Evolutionary conservation across 164 flowering plant genomes (phyloP).

Genomic region (Vitis riparia): DNA sequence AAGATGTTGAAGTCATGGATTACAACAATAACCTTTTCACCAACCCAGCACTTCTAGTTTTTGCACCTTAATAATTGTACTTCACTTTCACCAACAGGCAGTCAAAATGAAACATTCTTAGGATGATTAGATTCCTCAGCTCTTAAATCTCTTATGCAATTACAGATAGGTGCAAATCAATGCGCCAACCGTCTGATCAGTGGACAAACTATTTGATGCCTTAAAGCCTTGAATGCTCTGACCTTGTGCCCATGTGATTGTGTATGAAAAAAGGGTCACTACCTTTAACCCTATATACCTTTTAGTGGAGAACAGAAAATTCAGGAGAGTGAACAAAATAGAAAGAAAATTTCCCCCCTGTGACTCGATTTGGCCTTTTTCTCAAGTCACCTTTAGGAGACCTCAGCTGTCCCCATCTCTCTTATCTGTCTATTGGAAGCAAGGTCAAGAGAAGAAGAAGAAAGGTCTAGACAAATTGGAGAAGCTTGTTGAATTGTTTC

Average conservation of each 20-base stretch:
- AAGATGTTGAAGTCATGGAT: no score
- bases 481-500: constrained; percentile 7
- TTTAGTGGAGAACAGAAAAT: background rate
- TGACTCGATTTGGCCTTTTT: constrained; percentile 13
- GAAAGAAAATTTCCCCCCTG: background rate
- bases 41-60: constrained; percentile 18
- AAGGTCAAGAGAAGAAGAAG: background rate
- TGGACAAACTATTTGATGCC: no score
- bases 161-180: background rate
- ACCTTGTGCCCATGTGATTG: background rate
- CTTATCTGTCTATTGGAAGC: constrained; percentile 12
- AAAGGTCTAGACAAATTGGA: no score
- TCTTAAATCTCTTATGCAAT: background rate
- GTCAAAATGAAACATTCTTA: constrained; percentile 18
- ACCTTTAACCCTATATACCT: background rate
- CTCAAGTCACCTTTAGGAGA: constrained; percentile 14
- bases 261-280: background rate
- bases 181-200: background rate
- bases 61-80: constrained; percentile 32
- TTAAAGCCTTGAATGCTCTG: no score
- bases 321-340: background rate
- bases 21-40: background rate
- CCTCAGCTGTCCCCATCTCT: constrained; percentile 20
- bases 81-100: constrained; percentile 21
- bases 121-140: constrained; percentile 17